A percentile compares a stretch with the other conserved stretches of the same genome.
These are phyloP conservation scores for Solanum corneliomulleri DNA, from an alignment of 257 asterid genomes.

Conservation along the genomic window DNA sequence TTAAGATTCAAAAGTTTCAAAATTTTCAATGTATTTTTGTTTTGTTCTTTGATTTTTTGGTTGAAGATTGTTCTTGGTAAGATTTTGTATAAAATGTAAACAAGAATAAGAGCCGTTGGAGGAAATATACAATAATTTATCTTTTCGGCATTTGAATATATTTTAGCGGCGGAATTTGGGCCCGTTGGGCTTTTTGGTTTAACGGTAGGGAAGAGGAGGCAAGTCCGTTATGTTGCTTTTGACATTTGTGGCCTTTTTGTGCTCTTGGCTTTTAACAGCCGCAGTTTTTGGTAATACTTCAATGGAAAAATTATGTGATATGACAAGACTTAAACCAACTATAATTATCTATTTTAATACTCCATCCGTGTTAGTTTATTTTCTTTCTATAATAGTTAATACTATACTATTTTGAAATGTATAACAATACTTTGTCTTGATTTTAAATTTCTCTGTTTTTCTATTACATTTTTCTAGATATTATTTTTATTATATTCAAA, in stretches of 20 bases:
- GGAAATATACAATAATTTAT: background rate
- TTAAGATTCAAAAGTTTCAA: background rate
- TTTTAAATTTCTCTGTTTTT: accelerated
- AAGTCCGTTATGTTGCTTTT: slow-evolving; percentile 14
- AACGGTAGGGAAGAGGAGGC: slow-evolving; percentile 35
- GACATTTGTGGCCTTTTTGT: background rate
- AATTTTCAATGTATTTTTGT: background rate
- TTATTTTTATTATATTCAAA: too few species aligned
- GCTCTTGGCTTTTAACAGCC: background rate
- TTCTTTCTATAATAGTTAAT: too few species aligned
- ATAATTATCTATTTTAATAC: too few species aligned
- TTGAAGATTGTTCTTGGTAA: background rate
- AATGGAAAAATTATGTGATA: background rate
- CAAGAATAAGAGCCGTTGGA: slow-evolving; percentile 56
- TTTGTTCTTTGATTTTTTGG: background rate
- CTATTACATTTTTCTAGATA: too few species aligned
- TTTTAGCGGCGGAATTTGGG: background rate
- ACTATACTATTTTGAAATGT: too few species aligned
- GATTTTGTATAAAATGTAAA: background rate
- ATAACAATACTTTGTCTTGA: too few species aligned
- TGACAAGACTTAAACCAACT: background rate
- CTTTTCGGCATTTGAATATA: background rate
- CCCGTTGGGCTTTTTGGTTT: background rate
- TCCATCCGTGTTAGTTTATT: too few species aligned
- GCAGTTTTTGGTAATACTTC: background rate